phyloP scores from a whole-genome alignment of 1,284 basidiomycete species.

The Leccinum huronense region DNA sequence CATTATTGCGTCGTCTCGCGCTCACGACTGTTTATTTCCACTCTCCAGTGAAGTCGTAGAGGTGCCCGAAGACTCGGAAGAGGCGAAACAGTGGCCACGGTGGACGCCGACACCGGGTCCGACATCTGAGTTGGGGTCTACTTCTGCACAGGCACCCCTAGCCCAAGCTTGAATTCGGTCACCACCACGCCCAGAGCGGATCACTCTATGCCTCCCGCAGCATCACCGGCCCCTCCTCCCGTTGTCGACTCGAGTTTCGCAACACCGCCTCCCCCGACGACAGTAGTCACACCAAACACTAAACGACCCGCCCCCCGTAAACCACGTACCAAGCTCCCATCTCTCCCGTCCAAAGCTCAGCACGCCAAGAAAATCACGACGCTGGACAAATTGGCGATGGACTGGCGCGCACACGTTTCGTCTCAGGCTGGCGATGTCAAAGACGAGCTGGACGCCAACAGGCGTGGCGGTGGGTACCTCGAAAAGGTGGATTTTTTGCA shows the following conservation, averaged over 20 bases:
- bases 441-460: slow-evolving; percentile 71
- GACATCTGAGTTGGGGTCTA: slow-evolving; percentile 13
- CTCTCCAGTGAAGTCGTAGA: slow-evolving; percentile 63
- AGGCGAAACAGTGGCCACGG: slow-evolving; percentile 71
- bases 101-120: slow-evolving; percentile 37
- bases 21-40: background rate
- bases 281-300: slow-evolving; percentile 15
- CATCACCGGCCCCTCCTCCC: background rate
- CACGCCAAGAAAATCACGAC: slow-evolving; percentile 77
- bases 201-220: background rate
- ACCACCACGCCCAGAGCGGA: background rate
- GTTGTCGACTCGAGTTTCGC: slow-evolving; percentile 14
- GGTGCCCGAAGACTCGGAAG: slow-evolving; percentile 66
- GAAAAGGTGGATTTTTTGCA: slow-evolving; percentile 80
- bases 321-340: slow-evolving; percentile 51
- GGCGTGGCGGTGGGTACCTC: slow-evolving; percentile 72
- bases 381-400: slow-evolving; percentile 79
- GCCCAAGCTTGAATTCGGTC: background rate
- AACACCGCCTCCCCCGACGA: slow-evolving; percentile 15
- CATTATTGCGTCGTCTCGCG: background rate
- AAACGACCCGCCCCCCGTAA: slow-evolving; percentile 65
- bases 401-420: slow-evolving; percentile 71
- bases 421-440: slow-evolving; percentile 45
- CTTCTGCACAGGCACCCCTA: background rate
- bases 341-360: slow-evolving; percentile 43